A percentile compares a stretch with the other conserved stretches of the same genome.
These are phyloP conservation scores for Apiotrichum domesticum DNA, from an alignment of 1,284 basidiomycete genomes.

Conservation along the genomic window DNA sequence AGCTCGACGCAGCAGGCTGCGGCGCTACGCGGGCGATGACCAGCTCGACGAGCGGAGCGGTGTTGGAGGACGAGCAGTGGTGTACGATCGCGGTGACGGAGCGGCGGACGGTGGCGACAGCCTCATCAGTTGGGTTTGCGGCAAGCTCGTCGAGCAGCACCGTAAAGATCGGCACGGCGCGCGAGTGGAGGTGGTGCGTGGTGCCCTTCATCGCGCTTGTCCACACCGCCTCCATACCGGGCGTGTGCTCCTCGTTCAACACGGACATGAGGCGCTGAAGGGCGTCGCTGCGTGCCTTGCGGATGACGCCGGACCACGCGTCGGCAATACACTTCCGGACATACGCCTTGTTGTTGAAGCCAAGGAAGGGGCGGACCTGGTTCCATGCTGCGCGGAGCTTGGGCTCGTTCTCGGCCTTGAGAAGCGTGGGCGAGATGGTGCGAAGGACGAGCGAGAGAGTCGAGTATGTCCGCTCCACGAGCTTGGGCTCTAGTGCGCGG, in stretches of 20 bases:
- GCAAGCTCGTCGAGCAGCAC: constrained; percentile 48
- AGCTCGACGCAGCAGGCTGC: constrained; percentile 10
- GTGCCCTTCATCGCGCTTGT: constrained; percentile 46
- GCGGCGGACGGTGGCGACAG: constrained; percentile 41
- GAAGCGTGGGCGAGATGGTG: constrained; percentile 29
- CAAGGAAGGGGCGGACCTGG: constrained; percentile 33
- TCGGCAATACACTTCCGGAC: constrained; percentile 45
- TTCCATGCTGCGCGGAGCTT: constrained; percentile 31
- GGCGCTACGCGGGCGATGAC: constrained; percentile 26
- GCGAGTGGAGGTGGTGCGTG: constrained; percentile 72
- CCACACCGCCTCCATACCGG: constrained; percentile 41
- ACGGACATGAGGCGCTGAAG: constrained; percentile 27
- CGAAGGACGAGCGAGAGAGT: constrained; percentile 41
- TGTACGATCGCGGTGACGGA: constrained; percentile 71
- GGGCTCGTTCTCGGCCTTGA: constrained; percentile 25
- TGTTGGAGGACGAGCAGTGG: constrained; percentile 63
- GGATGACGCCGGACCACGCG: constrained; percentile 43
- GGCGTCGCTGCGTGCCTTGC: constrained; percentile 38
- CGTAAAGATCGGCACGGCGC: constrained; percentile 58
- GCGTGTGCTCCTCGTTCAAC: constrained; percentile 27
- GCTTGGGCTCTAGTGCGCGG: constrained; percentile 36
- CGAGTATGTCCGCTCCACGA: constrained; percentile 45
- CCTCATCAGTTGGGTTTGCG: constrained; percentile 31
- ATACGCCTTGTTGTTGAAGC: constrained; percentile 35
- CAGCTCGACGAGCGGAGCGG: constrained; percentile 56